phyloP scores from a whole-genome alignment of 257 asterid species.

The Solanum piurae region DNA sequence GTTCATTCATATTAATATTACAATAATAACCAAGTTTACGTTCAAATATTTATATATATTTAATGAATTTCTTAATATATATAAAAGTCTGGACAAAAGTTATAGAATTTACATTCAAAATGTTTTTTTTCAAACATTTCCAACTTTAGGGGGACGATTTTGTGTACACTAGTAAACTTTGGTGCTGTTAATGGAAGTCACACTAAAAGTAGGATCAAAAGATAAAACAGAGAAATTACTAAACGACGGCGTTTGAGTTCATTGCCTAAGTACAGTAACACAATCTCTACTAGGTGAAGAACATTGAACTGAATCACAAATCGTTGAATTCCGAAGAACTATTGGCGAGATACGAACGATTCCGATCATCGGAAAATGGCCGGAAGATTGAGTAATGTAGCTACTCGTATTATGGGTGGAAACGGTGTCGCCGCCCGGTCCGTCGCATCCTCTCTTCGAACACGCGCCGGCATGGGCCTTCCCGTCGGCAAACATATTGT shows the following conservation, averaged over 20 bases:
- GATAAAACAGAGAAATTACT: not conserved
- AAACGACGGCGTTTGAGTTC: not conserved
- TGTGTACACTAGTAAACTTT: not conserved
- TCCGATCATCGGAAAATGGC: slow-evolving; percentile 38
- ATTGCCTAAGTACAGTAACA: not conserved
- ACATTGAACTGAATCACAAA: not conserved
- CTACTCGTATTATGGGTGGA: slow-evolving; percentile 81
- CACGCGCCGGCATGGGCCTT: slow-evolving; percentile 90
- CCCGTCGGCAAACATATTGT: slow-evolving; percentile 91
- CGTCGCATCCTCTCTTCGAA: slow-evolving; percentile 64
- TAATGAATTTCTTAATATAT: not conserved
- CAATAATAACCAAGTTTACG: not conserved
- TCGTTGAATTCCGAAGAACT: not conserved
- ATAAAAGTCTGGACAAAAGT: not conserved
- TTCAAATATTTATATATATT: not conserved
- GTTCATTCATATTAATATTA: not conserved
- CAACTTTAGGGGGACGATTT: not conserved
- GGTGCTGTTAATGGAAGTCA: not conserved
- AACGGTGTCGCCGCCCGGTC: slow-evolving; percentile 67
- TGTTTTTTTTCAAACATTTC: not conserved
- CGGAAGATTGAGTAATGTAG: slow-evolving; percentile 59
- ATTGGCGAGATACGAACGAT: not conserved
- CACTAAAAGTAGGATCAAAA: not conserved
- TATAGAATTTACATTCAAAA: too few species aligned
- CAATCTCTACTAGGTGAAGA: not conserved